Evolutionary conservation across 1,284 basidiomycete species (phyloP).

Genomic region (Bjerkandera adusta): DNA sequence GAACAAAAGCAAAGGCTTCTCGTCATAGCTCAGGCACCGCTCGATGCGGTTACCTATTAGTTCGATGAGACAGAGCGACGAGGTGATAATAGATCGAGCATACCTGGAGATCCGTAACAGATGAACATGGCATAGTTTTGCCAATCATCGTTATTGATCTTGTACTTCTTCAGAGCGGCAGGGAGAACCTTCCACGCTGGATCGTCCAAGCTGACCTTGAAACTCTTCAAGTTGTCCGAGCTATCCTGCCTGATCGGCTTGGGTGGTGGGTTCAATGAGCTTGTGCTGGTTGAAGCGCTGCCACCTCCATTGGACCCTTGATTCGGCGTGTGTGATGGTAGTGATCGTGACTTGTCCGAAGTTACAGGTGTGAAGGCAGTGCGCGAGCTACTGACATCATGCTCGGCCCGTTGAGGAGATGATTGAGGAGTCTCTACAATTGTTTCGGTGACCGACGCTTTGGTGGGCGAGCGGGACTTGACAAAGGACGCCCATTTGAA

Average conservation of each 20-base stretch:
- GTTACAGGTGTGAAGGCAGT: slow-evolving; percentile 19
- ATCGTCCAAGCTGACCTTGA: slow-evolving; percentile 92
- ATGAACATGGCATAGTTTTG: slow-evolving; percentile 99
- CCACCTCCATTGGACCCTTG: slow-evolving; percentile 19
- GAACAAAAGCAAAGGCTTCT: slow-evolving; percentile 95
- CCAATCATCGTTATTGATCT: slow-evolving; percentile 98
- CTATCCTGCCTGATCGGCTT: slow-evolving; percentile 62
- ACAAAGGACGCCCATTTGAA: slow-evolving; percentile 82
- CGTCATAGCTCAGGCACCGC: slow-evolving; percentile 95
- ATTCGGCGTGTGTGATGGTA: slow-evolving; percentile 15
- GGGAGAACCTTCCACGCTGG: slow-evolving; percentile 98
- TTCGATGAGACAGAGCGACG: background rate
- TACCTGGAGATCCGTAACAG: slow-evolving; percentile 90
- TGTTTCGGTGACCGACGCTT: slow-evolving; percentile 53
- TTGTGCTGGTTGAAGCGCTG: slow-evolving; percentile 24
- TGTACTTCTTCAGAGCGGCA: slow-evolving; percentile 97
- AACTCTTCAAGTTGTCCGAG: slow-evolving; percentile 79
- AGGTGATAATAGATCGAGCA: slow-evolving; percentile 23
- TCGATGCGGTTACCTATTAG: slow-evolving; percentile 74
- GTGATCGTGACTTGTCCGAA: slow-evolving; percentile 22
- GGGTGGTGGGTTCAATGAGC: slow-evolving; percentile 32
- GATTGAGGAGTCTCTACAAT: slow-evolving; percentile 66
- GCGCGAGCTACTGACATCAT: slow-evolving; percentile 44
- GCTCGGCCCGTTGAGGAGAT: slow-evolving; percentile 73
- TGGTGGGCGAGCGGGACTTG: slow-evolving; percentile 77